Conservation (phyloP, 306 rosid species). For the Cyamopsis tetragonoloba region DNA sequence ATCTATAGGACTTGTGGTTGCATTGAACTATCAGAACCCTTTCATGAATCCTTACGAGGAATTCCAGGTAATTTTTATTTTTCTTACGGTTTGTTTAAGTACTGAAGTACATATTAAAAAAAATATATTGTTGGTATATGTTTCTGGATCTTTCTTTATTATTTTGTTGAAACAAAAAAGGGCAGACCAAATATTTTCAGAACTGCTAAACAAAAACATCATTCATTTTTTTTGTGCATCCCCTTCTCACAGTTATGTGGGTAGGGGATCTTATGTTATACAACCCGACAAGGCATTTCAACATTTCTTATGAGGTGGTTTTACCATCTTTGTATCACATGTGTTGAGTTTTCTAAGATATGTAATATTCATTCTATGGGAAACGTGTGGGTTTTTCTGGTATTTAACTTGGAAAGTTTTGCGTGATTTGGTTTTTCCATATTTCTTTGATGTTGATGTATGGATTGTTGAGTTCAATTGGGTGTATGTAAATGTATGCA, state of each 20-base stretch:
- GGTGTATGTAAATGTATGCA: not conserved
- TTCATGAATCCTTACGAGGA: slow-evolving; percentile 87
- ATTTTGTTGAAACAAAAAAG: not conserved
- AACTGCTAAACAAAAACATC: not conserved
- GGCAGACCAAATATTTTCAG: not conserved
- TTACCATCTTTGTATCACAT: not conserved
- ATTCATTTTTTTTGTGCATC: not conserved
- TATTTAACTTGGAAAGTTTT: not conserved
- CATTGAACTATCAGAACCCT: slow-evolving; percentile 84
- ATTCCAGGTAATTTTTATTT: slow-evolving; percentile 67
- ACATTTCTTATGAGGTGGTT: not conserved
- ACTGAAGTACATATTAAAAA: not conserved
- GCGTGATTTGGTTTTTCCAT: not conserved
- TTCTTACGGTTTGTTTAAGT: not conserved
- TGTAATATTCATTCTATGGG: not conserved
- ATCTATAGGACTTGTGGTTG: slow-evolving; percentile 83
- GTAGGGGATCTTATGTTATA: not conserved
- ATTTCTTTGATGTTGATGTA: not conserved
- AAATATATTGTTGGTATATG: not conserved
- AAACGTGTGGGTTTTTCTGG: not conserved
- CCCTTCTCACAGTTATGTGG: not conserved
- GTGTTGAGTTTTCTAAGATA: not conserved
- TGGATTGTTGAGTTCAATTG: not conserved
- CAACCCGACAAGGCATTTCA: not conserved
- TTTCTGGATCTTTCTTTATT: slow-evolving; percentile 7